Percentiles rank a stretch among this genome's conserved stretches.
phyloP scores from a whole-genome alignment of 1,284 basidiomycete genomes.

The Cronartium quercuum region DNA sequence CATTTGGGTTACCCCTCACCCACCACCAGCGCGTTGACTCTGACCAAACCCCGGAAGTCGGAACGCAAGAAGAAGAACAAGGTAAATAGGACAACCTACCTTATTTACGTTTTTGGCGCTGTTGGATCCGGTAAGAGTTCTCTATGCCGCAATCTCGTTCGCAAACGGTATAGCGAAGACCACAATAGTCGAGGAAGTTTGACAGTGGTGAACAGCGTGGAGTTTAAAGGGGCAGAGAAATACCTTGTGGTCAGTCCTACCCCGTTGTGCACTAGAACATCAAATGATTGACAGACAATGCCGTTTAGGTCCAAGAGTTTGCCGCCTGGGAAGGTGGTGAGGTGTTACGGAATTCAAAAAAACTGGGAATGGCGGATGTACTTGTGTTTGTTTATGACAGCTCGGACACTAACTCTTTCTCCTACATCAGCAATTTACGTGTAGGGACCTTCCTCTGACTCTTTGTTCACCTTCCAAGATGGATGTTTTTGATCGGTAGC shows the following conservation, averaged over 20 bases:
- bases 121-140: constrained; percentile 93
- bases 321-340: constrained; percentile 91
- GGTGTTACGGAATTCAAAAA: constrained; percentile 77
- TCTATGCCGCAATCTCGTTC: constrained; percentile 74
- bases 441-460: constrained; percentile 53
- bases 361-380: constrained; percentile 84
- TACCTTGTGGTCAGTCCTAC: constrained; percentile 73
- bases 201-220: constrained; percentile 89
- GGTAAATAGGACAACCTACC: constrained; percentile 78
- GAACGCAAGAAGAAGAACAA: constrained; percentile 76
- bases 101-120: constrained; percentile 88
- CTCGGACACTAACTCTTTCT: constrained; percentile 97
- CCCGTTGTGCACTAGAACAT: background rate
- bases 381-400: constrained; percentile 95
- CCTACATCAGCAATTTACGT: constrained; percentile 90
- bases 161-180: constrained; percentile 46
- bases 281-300: background rate
- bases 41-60: constrained; percentile 60
- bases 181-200: constrained; percentile 19
- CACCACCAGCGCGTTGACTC: constrained; percentile 49
- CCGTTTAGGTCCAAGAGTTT: constrained; percentile 80
- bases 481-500: background rate
- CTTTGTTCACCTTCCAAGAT: background rate
- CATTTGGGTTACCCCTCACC: constrained; percentile 73
- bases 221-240: constrained; percentile 88